phyloP scores from a whole-genome alignment of 202 grass and related monocot species.

The Elaeis oleifera region DNA sequence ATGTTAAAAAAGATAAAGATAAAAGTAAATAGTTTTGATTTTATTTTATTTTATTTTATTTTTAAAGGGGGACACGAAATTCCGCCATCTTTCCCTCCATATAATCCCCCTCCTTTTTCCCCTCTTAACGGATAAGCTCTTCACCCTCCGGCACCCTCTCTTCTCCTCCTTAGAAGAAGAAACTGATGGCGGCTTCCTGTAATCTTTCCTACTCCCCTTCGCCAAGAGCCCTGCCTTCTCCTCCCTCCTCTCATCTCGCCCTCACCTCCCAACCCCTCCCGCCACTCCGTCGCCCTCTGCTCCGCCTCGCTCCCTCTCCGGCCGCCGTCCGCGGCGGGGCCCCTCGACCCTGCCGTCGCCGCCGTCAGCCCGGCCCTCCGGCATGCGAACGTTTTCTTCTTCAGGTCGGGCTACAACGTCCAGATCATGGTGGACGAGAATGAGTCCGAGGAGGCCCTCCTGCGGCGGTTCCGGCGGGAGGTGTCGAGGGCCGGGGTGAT shows the following conservation, averaged over 20 bases:
- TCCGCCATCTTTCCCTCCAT: too few relatives aligned
- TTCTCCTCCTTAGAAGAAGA: too few relatives aligned
- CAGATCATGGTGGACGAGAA: constrained; percentile 81
- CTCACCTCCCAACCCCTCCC: too few relatives aligned
- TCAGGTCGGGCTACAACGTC: constrained; percentile 45
- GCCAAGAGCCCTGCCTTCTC: constrained; percentile 3
- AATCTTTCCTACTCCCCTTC: constrained; percentile 3
- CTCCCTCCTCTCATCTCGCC: background rate
- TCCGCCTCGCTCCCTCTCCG: background rate
- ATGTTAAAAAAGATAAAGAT: too few relatives aligned
- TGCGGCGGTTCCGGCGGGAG: constrained; percentile 75
- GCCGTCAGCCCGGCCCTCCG: background rate
- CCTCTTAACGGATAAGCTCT: too few relatives aligned
- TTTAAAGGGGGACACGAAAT: too few relatives aligned
- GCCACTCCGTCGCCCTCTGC: constrained; percentile 22
- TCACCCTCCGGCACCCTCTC: too few relatives aligned
- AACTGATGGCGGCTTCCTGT: background rate
- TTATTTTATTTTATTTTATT: too few relatives aligned
- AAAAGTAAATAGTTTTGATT: too few relatives aligned
- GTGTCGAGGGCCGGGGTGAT: constrained; percentile 57
- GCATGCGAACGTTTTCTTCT: constrained; percentile 12
- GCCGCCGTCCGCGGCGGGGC: constrained; percentile 21
- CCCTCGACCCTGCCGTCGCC: constrained; percentile 30
- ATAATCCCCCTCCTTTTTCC: too few relatives aligned
- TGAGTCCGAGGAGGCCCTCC: constrained; percentile 59